Percentiles rank a stretch among this genome's conserved stretches.
phyloP scores from a whole-genome alignment of 2,329 filamentous ascomycete species.

The Stromatinia cepivora region DNA sequence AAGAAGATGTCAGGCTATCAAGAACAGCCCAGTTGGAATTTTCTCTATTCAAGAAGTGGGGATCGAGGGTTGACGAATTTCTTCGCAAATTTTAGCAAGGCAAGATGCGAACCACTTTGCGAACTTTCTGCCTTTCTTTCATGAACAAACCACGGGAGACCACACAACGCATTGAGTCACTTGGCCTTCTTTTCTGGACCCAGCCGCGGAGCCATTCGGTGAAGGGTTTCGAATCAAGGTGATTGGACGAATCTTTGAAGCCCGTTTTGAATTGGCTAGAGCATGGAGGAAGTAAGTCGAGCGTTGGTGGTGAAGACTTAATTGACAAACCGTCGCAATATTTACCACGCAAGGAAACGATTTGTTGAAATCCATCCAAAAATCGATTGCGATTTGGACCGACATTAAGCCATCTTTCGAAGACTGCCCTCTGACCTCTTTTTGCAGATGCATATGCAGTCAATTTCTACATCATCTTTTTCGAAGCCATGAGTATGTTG shows the following conservation, averaged over 20 bases:
- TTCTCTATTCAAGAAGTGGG: not conserved
- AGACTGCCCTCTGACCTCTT: constrained; percentile 8
- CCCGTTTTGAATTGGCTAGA: not conserved
- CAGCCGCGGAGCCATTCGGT: not conserved
- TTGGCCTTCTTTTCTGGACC: not conserved
- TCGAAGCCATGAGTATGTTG: constrained; percentile 2
- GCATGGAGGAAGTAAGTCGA: not conserved
- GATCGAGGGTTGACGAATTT: not conserved
- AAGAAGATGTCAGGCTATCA: not conserved
- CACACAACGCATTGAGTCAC: constrained; percentile 9
- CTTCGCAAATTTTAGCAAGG: not conserved
- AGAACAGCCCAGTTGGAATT: not conserved
- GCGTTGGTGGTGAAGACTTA: not conserved
- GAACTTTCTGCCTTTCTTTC: constrained; percentile 12
- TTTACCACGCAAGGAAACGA: not conserved
- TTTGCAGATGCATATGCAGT: constrained; percentile 20
- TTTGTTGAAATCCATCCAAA: constrained; percentile 9
- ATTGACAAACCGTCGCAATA: constrained; percentile 11
- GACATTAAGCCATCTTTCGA: constrained; percentile 9
- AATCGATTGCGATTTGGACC: not conserved
- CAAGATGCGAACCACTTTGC: constrained; percentile 12
- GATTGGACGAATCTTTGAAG: not conserved
- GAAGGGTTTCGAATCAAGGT: not conserved
- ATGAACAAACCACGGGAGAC: constrained; percentile 20
- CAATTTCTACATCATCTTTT: not conserved